These are phyloP conservation scores for Boletus speciosus DNA, from an alignment of 768 basidiomycete genomes.

Conservation along the genomic window DNA sequence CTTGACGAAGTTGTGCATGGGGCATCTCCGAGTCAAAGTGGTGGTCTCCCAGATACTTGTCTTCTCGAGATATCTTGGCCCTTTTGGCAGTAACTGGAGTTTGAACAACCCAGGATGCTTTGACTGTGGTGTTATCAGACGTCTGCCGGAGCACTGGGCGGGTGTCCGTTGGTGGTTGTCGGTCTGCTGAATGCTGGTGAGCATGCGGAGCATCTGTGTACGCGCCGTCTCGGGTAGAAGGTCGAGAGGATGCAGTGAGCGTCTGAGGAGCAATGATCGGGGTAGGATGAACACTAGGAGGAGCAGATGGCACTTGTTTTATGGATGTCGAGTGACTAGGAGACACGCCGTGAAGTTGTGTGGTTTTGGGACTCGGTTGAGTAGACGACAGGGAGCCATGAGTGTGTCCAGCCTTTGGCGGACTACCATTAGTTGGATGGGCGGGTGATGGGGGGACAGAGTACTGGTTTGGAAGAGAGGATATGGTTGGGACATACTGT, in stretches of 20 bases:
- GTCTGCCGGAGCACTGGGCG: slow-evolving; percentile 13
- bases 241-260: slow-evolving; percentile 23
- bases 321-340: slow-evolving; percentile 3
- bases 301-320: slow-evolving; percentile 20
- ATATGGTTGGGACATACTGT: slow-evolving; percentile 6
- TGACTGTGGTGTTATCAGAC: slow-evolving; percentile 21
- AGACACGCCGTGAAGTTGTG: slow-evolving; percentile 16
- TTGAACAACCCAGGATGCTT: slow-evolving; percentile 33
- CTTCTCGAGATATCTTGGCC: slow-evolving; percentile 22
- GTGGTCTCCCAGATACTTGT: slow-evolving; percentile 28
- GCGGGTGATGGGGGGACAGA: slow-evolving; percentile 20
- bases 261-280: slow-evolving; percentile 21
- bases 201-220: slow-evolving; percentile 4
- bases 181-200: slow-evolving; percentile 14
- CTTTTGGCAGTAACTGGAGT: slow-evolving; percentile 23
- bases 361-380: slow-evolving; percentile 25
- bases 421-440: slow-evolving; percentile 12
- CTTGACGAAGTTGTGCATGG: slow-evolving; percentile 29
- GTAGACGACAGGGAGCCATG: slow-evolving; percentile 11
- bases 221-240: slow-evolving; percentile 23
- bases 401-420: slow-evolving; percentile 12
- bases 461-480: slow-evolving; percentile 12
- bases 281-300: slow-evolving; percentile 19
- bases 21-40: slow-evolving; percentile 18
- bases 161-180: slow-evolving; percentile 4